Base-by-base conservation (phyloP, 1,284 basidiomycete genomes). In the Xerocomus cyaneibrunnescens region DNA sequence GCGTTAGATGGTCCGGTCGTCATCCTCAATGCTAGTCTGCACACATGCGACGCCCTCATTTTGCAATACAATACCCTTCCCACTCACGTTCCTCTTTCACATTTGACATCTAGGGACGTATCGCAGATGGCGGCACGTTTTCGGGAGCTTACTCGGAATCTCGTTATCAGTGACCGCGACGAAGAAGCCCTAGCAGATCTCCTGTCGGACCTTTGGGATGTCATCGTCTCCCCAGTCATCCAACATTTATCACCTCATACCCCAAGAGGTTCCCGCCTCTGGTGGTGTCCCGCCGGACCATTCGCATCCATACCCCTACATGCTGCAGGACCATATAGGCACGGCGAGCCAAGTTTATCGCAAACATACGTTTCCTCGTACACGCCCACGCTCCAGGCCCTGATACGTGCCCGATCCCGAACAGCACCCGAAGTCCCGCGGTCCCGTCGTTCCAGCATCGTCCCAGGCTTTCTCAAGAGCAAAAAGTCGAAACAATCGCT, bases 211-310 rank as follows among this genome's bases (percentile, higher is more conserved):
- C 40, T 42, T 21, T 42, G 73, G 73, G 52, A 64, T n/a, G 45
- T 58, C 7, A 48, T 76, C 30, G 70, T 69, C 8, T 45, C 44
- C 14, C 71, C 71, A 7, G 57, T 75, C n/a, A 49, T 68, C 14
- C 54, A 60, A 23, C 51, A 48, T 34, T 25, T 74, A 6, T 21
- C 46, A 34, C 28, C 50, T 4, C 41, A 40, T 22, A 44, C 55
- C 5, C 45, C 50, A 1, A 44, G 41, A 16, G 57, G 66, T 16
- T 66, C 71, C 2, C 68, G 70, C 10, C 60, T 78, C 16, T 77
- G 76, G 74, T 78, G 76, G 76, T 77, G 74, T 48, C 74, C 73
- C 3, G 72, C 71, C 0, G 66, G 66, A 1, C 37, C 45, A 5
- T 58, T 76, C 23, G 57, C 68, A 16, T 57, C 59, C 13, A 51